Conservation (phyloP, 2,329 filamentous ascomycete species). For the Setomelanomma holmii region DNA sequence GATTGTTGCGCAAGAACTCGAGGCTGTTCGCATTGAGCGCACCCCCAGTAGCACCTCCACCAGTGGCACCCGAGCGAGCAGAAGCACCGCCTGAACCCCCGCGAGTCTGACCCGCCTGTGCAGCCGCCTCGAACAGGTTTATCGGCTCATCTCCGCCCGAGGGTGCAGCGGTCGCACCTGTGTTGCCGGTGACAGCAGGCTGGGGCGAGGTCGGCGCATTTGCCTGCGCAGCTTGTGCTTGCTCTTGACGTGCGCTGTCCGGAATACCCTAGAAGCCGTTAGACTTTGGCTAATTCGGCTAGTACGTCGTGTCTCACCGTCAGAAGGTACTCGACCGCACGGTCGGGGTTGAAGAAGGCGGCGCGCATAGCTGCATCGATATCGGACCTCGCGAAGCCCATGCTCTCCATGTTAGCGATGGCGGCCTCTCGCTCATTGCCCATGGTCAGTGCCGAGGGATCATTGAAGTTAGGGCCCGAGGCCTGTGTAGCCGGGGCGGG, state of each 20-base stretch:
- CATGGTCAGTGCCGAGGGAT: constrained; percentile 84
- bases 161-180: constrained; percentile 37
- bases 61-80: constrained; percentile 56
- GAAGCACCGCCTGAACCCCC: constrained; percentile 49
- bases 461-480: constrained; percentile 61
- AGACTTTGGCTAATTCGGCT: constrained; percentile 20
- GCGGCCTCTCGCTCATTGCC: constrained; percentile 82
- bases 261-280: constrained; percentile 77
- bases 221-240: constrained; percentile 53
- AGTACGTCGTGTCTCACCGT: constrained; percentile 64
- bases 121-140: constrained; percentile 92
- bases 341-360: constrained; percentile 95
- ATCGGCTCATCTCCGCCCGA: constrained; percentile 69
- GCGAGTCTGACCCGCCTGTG: constrained; percentile 70
- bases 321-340: constrained; percentile 94
- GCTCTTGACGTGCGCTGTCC: constrained; percentile 78
- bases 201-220: constrained; percentile 51
- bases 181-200: constrained; percentile 57
- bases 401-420: constrained; percentile 92
- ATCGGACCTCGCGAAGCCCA: constrained; percentile 89
- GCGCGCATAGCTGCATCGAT: constrained; percentile 96
- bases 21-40: constrained; percentile 74
- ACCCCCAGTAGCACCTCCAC: constrained; percentile 52
- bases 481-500: constrained; percentile 56
- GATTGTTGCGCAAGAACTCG: constrained; percentile 92